Conservation (phyloP, 176 grass and related monocot genomes). For the Rhynchospora breviuscula region DNA sequence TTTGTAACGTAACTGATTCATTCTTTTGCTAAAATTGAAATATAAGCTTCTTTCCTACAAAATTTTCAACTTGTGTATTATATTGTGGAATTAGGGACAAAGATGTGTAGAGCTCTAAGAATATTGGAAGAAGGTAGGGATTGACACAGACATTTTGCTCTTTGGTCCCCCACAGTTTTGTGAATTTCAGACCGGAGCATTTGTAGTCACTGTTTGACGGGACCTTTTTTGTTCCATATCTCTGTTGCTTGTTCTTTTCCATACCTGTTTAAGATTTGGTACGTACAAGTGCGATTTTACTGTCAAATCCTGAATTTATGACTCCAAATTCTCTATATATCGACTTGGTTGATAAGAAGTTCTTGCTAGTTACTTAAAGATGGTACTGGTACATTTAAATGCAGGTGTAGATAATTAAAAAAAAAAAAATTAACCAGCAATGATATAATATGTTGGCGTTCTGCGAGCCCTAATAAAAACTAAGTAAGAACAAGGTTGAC, state of each 20-base stretch:
- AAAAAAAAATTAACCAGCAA: neutral
- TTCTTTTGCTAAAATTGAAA: neutral
- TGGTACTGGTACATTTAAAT: neutral
- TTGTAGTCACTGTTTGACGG: slow-evolving; percentile 11
- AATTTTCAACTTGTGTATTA: neutral
- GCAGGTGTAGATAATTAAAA: neutral
- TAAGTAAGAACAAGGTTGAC: neutral
- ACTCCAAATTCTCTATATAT: neutral
- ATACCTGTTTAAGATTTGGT: slow-evolving; percentile 22
- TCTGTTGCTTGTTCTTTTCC: slow-evolving; percentile 16
- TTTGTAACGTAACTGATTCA: neutral
- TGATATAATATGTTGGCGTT: too few species aligned
- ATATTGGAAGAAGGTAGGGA: neutral
- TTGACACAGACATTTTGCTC: slow-evolving; percentile 9
- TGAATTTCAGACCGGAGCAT: neutral
- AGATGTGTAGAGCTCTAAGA: slow-evolving; percentile 7
- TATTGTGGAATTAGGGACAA: neutral
- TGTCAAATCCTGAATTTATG: slow-evolving; percentile 2
- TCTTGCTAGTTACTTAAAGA: neutral
- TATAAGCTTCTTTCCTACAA: neutral
- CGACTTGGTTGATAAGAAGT: neutral
- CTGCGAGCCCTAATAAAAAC: neutral
- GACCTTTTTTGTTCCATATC: slow-evolving; percentile 20
- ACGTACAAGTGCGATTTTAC: slow-evolving; percentile 3
- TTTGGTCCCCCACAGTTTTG: slow-evolving; percentile 4